phyloP scores from a whole-genome alignment of 23 red algal genomes.

The Gracilaria vermiculophylla region DNA sequence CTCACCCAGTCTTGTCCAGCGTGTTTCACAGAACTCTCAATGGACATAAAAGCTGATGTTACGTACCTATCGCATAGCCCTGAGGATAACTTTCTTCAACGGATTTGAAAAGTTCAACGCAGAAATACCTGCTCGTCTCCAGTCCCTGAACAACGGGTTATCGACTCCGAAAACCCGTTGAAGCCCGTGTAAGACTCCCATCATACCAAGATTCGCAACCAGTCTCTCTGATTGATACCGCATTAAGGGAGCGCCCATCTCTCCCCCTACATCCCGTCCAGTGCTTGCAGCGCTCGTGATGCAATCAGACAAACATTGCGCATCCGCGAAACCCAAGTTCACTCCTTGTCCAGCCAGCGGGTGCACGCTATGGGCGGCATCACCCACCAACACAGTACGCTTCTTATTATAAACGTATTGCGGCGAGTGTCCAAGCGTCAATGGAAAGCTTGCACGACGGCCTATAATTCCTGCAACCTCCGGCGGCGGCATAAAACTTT shows the following conservation, averaged over 20 bases:
- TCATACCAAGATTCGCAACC: conserved; percentile 51
- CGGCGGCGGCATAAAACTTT: not conserved
- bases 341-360: conserved; percentile 98
- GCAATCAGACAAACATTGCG: conserved; percentile 30
- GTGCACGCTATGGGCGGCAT: conserved; percentile 95
- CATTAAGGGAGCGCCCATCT: conserved; percentile 48
- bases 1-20: no score
- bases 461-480: conserved; percentile 40
- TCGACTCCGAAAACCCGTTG: conserved; percentile 32
- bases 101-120: conserved; percentile 19
- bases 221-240: conserved; percentile 60
- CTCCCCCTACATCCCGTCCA: conserved; percentile 77
- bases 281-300: conserved; percentile 39
- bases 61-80: conserved; percentile 33
- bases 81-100: conserved; percentile 51
- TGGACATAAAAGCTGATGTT: no score
- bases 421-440: conserved; percentile 66
- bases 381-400: conserved; percentile 88
- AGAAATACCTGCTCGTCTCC: conserved; percentile 38
- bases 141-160: not conserved
- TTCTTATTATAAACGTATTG: conserved; percentile 38
- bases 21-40: no score
- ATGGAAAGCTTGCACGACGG: conserved; percentile 32
- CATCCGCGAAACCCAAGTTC: conserved; percentile 95
- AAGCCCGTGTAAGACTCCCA: conserved; percentile 64